These are phyloP conservation scores for Tetracladium setigerum DNA, from an alignment of 495 filamentous ascomycete genomes.

Conservation along the genomic window DNA sequence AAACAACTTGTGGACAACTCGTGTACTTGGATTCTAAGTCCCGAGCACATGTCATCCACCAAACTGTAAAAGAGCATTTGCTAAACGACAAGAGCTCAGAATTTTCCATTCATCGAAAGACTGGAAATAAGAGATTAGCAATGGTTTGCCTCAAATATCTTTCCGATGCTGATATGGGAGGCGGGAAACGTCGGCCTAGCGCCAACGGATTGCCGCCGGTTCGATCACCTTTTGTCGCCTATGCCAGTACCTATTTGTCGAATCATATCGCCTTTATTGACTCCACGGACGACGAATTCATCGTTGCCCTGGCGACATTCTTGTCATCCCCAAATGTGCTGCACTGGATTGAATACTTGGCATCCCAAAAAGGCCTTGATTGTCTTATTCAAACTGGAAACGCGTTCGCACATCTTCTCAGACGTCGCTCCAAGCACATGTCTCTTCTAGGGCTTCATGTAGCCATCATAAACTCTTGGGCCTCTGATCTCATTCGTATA, in stretches of 20 bases:
- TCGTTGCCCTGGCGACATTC: background rate
- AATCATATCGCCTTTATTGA: constrained; percentile 1
- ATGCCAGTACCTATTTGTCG: constrained; percentile 1
- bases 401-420: constrained; percentile 1
- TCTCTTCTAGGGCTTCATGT: background rate
- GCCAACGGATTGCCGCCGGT: background rate
- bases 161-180: background rate
- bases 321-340: constrained; percentile 2
- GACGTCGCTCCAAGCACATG: background rate
- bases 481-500: constrained; percentile 32
- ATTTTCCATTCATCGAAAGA: background rate
- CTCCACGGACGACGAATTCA: background rate
- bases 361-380: background rate
- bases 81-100: background rate
- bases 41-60: constrained; percentile 32
- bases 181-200: background rate
- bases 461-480: constrained; percentile 22
- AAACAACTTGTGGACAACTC: constrained; percentile 29
- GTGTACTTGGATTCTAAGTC: constrained; percentile 26
- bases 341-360: constrained; percentile 4
- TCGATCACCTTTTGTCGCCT: background rate
- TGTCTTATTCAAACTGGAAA: background rate
- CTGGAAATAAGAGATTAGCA: background rate
- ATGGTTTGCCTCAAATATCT: constrained; percentile 2
- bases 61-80: constrained; percentile 26